Evolutionary conservation across 2,329 filamentous ascomycete genomes (phyloP).

Genomic region (Phaeomoniella chlamydospora): DNA sequence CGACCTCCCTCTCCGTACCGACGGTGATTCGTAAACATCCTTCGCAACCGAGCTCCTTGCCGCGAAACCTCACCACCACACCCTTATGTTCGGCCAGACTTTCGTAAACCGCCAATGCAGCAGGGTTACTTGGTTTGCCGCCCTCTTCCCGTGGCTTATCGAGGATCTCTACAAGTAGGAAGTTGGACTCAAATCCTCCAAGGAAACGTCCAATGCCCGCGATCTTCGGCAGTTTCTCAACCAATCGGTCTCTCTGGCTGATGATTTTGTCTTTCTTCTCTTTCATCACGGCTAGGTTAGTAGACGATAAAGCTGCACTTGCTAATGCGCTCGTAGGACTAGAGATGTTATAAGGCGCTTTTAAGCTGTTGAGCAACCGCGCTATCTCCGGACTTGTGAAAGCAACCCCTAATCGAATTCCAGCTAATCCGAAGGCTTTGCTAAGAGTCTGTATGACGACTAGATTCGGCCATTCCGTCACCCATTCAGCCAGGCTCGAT

Average conservation of each 20-base stretch:
- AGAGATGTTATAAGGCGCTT: conserved; percentile 92
- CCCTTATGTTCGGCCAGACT: conserved; percentile 69
- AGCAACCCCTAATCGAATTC: conserved; percentile 76
- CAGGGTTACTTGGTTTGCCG: conserved; percentile 63
- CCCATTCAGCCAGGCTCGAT: conserved; percentile 79
- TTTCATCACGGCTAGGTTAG: conserved; percentile 60
- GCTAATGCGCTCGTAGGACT: conserved; percentile 77
- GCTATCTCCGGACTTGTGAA: conserved; percentile 68
- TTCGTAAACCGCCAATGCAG: conserved; percentile 71
- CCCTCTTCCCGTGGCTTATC: conserved; percentile 37
- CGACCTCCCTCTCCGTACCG: conserved; percentile 77
- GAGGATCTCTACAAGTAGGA: conserved; percentile 79
- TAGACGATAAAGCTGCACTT: conserved; percentile 50
- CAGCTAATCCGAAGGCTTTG: conserved; percentile 91
- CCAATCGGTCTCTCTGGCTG: conserved; percentile 59
- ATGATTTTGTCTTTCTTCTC: conserved; percentile 56
- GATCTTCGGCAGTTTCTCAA: conserved; percentile 59
- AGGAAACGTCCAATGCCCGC: conserved; percentile 66
- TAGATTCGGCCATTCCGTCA: conserved; percentile 82
- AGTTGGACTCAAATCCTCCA: conserved; percentile 74
- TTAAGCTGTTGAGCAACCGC: conserved; percentile 71
- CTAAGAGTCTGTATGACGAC: conserved; percentile 98
- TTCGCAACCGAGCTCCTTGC: conserved; percentile 78
- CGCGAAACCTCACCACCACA: conserved; percentile 85
- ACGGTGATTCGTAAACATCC: conserved; percentile 87